A percentile compares a stretch with the other conserved stretches of the same genome.
These are phyloP conservation scores for Cephaloascus albidus DNA, from an alignment of 805 yeast genomes.

Conservation along the genomic window DNA sequence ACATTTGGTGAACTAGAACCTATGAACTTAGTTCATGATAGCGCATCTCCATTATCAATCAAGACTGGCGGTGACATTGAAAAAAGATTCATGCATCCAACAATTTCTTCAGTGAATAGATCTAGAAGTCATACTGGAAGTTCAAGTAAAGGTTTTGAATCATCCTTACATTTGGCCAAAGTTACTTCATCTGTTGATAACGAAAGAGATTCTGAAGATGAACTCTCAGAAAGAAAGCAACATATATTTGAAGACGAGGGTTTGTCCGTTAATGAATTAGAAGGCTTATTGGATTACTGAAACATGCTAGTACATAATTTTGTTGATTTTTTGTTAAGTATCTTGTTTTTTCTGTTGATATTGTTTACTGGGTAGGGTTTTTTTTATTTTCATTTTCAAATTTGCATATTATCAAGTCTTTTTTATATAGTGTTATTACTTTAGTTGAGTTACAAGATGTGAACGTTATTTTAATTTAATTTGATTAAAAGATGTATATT, in stretches of 20 bases:
- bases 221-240: slow-evolving; percentile 5
- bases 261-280: slow-evolving; percentile 21
- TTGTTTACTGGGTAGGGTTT: background rate
- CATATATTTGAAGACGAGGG: slow-evolving; percentile 14
- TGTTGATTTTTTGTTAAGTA: too few relatives aligned
- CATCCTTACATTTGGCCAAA: background rate
- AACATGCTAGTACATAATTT: too few relatives aligned
- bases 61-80: slow-evolving; percentile 13
- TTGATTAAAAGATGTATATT: too few relatives aligned
- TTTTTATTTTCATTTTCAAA: background rate
- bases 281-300: slow-evolving; percentile 25
- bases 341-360: too few relatives aligned
- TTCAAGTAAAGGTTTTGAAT: slow-evolving; percentile 2
- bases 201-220: slow-evolving; percentile 1
- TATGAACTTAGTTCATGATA: background rate
- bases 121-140: slow-evolving; percentile 2
- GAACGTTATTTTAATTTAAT: too few relatives aligned
- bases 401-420: too few relatives aligned
- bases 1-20: slow-evolving; percentile 5
- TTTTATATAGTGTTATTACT: too few relatives aligned
- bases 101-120: slow-evolving; percentile 2
- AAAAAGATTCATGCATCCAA: slow-evolving; percentile 3
- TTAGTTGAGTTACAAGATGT: too few relatives aligned
- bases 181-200: background rate
- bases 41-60: slow-evolving; percentile 5